Conservation (phyloP, 73 alveolate species). For the Paramecium primaurelia region DNA sequence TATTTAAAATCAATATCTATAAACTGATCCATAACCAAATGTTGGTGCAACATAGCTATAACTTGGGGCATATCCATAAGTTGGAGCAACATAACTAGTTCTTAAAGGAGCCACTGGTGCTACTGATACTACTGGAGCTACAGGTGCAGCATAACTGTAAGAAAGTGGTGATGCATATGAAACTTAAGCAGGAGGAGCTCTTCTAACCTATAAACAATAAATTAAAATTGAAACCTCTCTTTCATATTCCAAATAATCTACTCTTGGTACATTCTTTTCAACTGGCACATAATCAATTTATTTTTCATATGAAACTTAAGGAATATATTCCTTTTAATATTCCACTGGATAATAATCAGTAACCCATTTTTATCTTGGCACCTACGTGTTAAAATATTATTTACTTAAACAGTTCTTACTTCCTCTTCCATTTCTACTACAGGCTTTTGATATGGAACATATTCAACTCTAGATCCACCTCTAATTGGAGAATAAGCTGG, state of each 20-base stretch:
- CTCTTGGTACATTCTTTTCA: constrained; percentile 54
- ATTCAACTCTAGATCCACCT: constrained; percentile 56
- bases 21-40: background rate
- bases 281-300: constrained; percentile 57
- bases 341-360: constrained; percentile 63
- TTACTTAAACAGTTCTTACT: constrained; percentile 30
- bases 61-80: background rate
- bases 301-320: constrained; percentile 52
- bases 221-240: constrained; percentile 17
- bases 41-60: constrained; percentile 10
- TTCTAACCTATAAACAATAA: constrained; percentile 3
- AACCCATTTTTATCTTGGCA: constrained; percentile 62
- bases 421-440: constrained; percentile 58
- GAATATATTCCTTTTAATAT: constrained; percentile 52
- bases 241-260: constrained; percentile 46
- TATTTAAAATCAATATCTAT: background rate
- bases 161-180: constrained; percentile 10
- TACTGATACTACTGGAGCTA: background rate
- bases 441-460: constrained; percentile 48
- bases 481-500: constrained; percentile 6
- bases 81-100: constrained; percentile 22
- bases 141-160: constrained; percentile 35
- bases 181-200: constrained; percentile 23
- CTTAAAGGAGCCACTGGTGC: background rate
- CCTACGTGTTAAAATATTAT: background rate